Evolutionary conservation across 2,329 filamentous ascomycete genomes (phyloP).

Genomic region (Neobulgaria alba): DNA sequence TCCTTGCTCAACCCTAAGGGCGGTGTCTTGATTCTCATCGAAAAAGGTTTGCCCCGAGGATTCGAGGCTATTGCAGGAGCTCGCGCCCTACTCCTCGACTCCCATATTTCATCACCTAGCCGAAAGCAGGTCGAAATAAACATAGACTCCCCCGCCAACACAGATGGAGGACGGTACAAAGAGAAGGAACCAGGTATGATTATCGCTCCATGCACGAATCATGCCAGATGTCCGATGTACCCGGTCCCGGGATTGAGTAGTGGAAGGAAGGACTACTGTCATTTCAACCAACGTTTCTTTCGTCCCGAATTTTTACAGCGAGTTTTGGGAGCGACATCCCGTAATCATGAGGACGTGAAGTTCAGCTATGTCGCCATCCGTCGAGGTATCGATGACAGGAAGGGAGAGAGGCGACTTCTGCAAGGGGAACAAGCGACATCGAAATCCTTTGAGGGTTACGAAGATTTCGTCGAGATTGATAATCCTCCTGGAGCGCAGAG

Average conservation of each 20-base stretch:
- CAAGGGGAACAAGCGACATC: slow-evolving; percentile 52
- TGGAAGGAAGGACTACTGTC: slow-evolving; percentile 83
- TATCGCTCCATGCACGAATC: slow-evolving; percentile 78
- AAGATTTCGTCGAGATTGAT: slow-evolving; percentile 36
- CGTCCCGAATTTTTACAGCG: slow-evolving; percentile 74
- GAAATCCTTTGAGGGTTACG: slow-evolving; percentile 66
- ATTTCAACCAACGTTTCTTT: slow-evolving; percentile 82
- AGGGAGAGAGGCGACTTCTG: slow-evolving; percentile 27
- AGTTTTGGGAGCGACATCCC: slow-evolving; percentile 57
- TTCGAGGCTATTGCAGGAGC: slow-evolving; percentile 89
- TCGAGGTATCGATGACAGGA: slow-evolving; percentile 54
- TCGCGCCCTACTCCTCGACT: slow-evolving; percentile 67
- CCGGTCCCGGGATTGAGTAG: slow-evolving; percentile 55
- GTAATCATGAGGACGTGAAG: slow-evolving; percentile 82
- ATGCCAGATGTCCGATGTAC: slow-evolving; percentile 85
- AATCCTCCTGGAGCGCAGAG: slow-evolving; percentile 19
- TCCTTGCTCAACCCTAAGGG: slow-evolving; percentile 73
- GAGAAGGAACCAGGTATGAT: slow-evolving; percentile 55
- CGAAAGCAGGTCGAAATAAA: slow-evolving; percentile 34
- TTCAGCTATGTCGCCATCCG: slow-evolving; percentile 86
- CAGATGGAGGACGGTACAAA: slow-evolving; percentile 10
- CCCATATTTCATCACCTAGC: slow-evolving; percentile 60
- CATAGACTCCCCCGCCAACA: slow-evolving; percentile 19
- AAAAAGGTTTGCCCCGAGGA: slow-evolving; percentile 84
- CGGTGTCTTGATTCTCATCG: slow-evolving; percentile 76